Conservation (phyloP, 139 green algal species). For the Chlamydomonas schloesseri region DNA sequence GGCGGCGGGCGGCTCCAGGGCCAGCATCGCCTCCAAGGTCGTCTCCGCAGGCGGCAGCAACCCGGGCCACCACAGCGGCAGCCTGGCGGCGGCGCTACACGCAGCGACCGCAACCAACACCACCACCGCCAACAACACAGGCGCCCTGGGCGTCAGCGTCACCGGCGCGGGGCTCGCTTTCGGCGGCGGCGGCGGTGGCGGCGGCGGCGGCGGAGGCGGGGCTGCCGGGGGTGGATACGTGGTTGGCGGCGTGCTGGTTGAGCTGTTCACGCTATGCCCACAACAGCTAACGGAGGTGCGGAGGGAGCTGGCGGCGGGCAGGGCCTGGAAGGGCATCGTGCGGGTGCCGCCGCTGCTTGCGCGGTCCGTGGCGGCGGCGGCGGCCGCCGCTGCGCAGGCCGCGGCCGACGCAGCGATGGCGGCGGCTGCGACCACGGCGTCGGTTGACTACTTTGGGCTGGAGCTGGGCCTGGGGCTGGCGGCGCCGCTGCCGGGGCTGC, state of each 20-base stretch:
- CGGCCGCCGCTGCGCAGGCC: not conserved
- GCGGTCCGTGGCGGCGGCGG: not conserved
- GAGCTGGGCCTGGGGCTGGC: no score
- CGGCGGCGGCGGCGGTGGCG: not conserved
- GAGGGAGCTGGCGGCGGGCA: not conserved
- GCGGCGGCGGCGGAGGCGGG: not conserved
- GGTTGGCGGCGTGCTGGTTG: not conserved
- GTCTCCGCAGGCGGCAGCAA: no score
- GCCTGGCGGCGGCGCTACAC: not conserved
- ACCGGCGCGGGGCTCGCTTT: no score
- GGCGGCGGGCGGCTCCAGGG: no score
- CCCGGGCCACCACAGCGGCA: not conserved
- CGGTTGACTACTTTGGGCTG: no score
- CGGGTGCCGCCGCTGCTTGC: conserved; percentile 2
- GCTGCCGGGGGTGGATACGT: not conserved
- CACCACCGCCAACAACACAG: not conserved
- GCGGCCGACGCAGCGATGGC: not conserved
- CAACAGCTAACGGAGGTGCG: not conserved
- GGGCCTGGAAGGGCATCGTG: conserved; percentile 10
- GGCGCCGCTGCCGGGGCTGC: no score
- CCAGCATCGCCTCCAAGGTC: no score
- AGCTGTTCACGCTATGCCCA: conserved; percentile 17
- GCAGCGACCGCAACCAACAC: not conserved
- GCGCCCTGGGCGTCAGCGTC: not conserved
- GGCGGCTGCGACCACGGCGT: no score